A percentile compares a stretch with the other conserved stretches of the same genome.
Evolutionary conservation across 352 stramenopile genomes (phyloP).

Genomic region (Albugo laibachii): DNA sequence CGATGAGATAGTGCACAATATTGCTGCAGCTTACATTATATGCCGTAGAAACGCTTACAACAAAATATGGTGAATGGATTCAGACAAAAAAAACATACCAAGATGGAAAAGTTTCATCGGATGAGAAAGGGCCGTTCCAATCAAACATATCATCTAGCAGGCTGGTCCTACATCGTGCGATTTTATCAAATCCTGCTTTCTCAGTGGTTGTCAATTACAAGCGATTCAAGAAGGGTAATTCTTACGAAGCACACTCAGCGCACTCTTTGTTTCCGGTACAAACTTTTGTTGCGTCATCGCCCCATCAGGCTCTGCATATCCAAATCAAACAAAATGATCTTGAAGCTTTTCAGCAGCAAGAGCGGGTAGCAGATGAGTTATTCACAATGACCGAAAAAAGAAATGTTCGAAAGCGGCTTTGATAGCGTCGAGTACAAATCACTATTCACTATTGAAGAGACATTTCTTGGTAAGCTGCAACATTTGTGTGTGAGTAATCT

Average conservation of each 20-base stretch:
- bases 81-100: no score
- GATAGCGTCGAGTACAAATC: slow-evolving; percentile 1
- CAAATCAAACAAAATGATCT: slow-evolving; percentile 35
- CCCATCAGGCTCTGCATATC: no score
- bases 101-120: no score
- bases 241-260: slow-evolving; percentile 15
- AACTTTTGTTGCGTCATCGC: slow-evolving; percentile 8
- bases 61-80: no score
- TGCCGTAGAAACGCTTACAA: no score
- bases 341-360: slow-evolving; percentile 52
- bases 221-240: slow-evolving; percentile 67
- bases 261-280: slow-evolving; percentile 28
- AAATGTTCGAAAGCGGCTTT: slow-evolving; percentile 24
- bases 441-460: slow-evolving; percentile 39
- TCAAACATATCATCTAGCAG: no score
- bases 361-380: slow-evolving; percentile 65
- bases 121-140: no score
- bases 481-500: slow-evolving; percentile 59
- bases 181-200: neutral
- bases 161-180: no score
- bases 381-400: slow-evolving; percentile 64
- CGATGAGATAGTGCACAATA: no score
- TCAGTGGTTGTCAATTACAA: slow-evolving; percentile 44
- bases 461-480: slow-evolving; percentile 69
- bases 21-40: no score